Conservation (phyloP, 352 stramenopile species). For the Detonula confervacea region DNA sequence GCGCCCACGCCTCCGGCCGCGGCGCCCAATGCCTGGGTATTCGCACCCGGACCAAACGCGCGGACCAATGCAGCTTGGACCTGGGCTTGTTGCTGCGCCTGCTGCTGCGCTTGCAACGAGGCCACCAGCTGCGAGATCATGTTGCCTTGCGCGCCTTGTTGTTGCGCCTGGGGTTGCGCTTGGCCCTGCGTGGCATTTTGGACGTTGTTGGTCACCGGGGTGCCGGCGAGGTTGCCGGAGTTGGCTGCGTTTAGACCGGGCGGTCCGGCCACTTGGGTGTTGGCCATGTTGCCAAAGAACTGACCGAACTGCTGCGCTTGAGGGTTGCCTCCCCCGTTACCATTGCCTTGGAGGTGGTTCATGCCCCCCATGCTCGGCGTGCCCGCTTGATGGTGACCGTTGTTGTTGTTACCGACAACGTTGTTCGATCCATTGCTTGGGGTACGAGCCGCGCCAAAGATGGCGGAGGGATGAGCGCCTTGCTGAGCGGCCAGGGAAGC, state of each 20-base stretch:
- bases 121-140: constrained; percentile 48
- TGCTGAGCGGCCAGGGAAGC: too few relatives aligned
- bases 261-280: neutral
- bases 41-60: constrained; percentile 32
- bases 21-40: too few relatives aligned
- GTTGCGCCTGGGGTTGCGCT: constrained; percentile 7
- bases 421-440: neutral
- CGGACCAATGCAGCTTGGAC: constrained; percentile 44
- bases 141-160: constrained; percentile 3
- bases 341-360: too few relatives aligned
- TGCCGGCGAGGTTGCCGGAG: neutral
- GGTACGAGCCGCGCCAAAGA: neutral
- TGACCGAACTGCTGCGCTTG: constrained; percentile 29
- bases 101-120: constrained; percentile 47
- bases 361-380: too few relatives aligned
- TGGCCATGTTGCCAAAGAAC: constrained; percentile 4
- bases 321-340: neutral
- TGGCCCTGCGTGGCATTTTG: neutral
- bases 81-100: constrained; percentile 47
- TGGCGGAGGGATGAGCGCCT: too few relatives aligned
- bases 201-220: neutral
- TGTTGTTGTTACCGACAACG: neutral
- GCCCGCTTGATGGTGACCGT: too few relatives aligned
- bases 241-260: neutral
- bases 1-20: too few relatives aligned